Conservation (phyloP, 2,329 filamentous ascomycete genomes). For the Fulvia fulva region DNA sequence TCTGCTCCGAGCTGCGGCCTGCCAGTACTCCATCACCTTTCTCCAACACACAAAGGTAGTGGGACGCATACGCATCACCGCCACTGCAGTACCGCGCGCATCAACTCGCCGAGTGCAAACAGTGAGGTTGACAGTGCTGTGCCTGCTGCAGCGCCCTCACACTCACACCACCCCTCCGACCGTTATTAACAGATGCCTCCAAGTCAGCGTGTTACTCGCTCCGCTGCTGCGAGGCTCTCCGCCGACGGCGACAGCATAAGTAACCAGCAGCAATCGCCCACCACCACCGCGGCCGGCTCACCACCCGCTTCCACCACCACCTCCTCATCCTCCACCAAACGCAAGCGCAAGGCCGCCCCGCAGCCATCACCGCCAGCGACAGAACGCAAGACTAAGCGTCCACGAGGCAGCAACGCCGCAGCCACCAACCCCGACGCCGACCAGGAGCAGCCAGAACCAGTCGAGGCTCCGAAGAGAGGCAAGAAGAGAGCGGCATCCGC, state of each 20-base stretch:
- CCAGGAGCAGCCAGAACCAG: constrained; percentile 38
- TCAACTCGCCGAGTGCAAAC: neutral
- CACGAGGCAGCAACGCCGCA: constrained; percentile 42
- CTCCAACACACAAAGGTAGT: neutral
- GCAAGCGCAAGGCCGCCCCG: constrained; percentile 71
- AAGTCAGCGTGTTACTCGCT: constrained; percentile 25
- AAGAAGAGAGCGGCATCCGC: constrained; percentile 37
- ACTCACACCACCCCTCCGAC: constrained; percentile 3
- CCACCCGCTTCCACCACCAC: constrained; percentile 47
- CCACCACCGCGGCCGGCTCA: constrained; percentile 41
- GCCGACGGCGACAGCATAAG: constrained; percentile 52
- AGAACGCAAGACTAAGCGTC: constrained; percentile 54
- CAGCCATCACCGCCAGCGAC: constrained; percentile 49
- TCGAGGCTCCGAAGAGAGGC: constrained; percentile 51
- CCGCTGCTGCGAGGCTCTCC: constrained; percentile 71
- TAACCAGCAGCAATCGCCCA: constrained; percentile 30
- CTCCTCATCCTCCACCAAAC: constrained; percentile 24
- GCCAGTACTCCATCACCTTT: neutral
- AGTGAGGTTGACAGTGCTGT: constrained; percentile 1
- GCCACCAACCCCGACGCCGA: constrained; percentile 33
- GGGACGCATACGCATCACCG: neutral
- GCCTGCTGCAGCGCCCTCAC: constrained; percentile 3
- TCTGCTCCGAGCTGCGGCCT: constrained; percentile 1
- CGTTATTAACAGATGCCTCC: constrained; percentile 25
- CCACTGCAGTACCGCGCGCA: neutral